Conservation (phyloP, 257 asterid genomes). For the Nicotiana undulata region DNA sequence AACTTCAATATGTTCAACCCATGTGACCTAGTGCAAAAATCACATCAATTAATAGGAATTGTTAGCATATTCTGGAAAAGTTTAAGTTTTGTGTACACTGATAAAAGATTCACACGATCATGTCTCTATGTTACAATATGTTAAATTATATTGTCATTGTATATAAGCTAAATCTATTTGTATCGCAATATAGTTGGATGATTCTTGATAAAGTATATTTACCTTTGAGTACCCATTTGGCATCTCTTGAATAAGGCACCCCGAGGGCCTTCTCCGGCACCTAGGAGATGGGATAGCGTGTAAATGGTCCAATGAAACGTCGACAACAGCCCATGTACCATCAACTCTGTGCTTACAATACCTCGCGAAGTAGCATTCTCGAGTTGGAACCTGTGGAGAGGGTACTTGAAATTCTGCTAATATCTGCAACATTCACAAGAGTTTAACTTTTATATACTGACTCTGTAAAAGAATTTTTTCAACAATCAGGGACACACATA, state of each 20-base stretch:
- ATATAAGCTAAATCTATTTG: not conserved
- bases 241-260: conserved; percentile 41
- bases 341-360: conserved; percentile 30
- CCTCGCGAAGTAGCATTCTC: conserved; percentile 37
- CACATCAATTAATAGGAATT: not conserved
- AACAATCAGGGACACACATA: not conserved
- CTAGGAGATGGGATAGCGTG: not conserved
- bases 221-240: conserved; percentile 49
- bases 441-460: not conserved
- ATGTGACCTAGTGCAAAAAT: conserved; percentile 25
- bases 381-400: conserved; percentile 42
- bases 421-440: conserved; percentile 19
- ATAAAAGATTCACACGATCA: too few relatives aligned
- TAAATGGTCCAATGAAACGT: conserved; percentile 40
- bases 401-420: conserved; percentile 45
- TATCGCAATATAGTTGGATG: not conserved
- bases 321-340: conserved; percentile 45
- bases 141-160: too few relatives aligned
- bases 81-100: too few relatives aligned
- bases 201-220: not conserved
- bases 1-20: conserved; percentile 62
- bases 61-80: not conserved
- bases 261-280: conserved; percentile 58
- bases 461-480: not conserved
- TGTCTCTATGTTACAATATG: too few relatives aligned